phyloP scores from a whole-genome alignment of 208 protist genomes.

The Leishmania tropica region DNA sequence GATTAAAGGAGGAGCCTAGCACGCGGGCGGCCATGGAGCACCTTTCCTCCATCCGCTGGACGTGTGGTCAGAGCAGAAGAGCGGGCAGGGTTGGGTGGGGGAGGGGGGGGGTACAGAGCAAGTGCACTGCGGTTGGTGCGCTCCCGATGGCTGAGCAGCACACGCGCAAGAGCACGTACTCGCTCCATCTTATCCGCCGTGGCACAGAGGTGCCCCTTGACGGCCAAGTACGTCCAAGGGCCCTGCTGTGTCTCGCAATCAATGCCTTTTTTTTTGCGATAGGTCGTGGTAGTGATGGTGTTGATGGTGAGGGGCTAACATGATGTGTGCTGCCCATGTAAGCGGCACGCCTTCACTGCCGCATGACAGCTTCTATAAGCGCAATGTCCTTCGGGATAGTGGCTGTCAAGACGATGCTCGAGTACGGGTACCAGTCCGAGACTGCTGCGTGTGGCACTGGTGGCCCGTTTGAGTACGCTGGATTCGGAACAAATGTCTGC shows the following conservation, averaged over 20 bases:
- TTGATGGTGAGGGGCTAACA: not conserved
- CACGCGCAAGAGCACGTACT: not conserved
- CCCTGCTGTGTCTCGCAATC: not conserved
- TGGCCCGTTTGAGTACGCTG: constrained; percentile 10
- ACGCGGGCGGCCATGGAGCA: not conserved
- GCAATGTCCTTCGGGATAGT: constrained; percentile 52
- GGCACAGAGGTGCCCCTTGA: not conserved
- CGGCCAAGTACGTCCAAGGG: not conserved
- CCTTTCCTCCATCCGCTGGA: not conserved
- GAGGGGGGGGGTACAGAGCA: not conserved
- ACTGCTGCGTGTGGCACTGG: not conserved
- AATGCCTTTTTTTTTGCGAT: not conserved
- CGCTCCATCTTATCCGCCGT: not conserved
- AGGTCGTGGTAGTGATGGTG: not conserved
- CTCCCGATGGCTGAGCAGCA: not conserved
- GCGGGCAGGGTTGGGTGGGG: not conserved
- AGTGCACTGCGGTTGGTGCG: not conserved
- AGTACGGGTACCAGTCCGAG: constrained; percentile 48
- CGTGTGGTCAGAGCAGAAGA: not conserved
- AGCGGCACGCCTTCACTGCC: not conserved
- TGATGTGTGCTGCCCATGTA: no score
- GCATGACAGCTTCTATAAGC: constrained; percentile 26
- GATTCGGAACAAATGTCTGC: constrained; percentile 10
- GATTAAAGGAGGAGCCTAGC: not conserved
- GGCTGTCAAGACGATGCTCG: constrained; percentile 51